Evolutionary conservation across 139 green algal genomes (phyloP).

Genomic region (Pleodorina starrii): DNA sequence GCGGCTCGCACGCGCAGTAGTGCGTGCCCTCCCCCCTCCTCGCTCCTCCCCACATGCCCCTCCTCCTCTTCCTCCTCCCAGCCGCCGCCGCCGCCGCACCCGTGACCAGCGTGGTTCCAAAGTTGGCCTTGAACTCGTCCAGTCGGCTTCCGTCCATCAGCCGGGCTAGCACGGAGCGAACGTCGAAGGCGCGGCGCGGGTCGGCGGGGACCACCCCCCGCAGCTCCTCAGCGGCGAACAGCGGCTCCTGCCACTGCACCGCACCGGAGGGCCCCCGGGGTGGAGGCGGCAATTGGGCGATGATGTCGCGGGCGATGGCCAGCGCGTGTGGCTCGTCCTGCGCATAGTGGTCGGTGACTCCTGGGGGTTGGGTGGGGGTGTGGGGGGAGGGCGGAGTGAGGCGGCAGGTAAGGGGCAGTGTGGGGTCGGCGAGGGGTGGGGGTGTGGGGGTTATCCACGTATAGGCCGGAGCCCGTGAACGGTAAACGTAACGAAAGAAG

Average conservation of each 20-base stretch:
- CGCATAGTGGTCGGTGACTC: conserved; percentile 87
- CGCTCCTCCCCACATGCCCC: no score
- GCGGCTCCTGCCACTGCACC: conserved; percentile 77
- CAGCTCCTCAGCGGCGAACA: conserved; percentile 77
- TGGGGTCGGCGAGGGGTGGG: no score
- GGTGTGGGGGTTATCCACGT: no score
- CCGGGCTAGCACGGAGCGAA: conserved; percentile 81
- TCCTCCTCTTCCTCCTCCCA: no score
- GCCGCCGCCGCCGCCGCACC: no score
- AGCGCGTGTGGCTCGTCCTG: conserved; percentile 91
- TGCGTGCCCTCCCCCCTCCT: no score
- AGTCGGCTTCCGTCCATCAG: conserved; percentile 90
- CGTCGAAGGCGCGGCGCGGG: conserved; percentile 77
- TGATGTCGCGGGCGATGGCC: conserved; percentile 79
- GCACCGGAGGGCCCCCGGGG: background rate
- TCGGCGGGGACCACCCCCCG: conserved; percentile 74
- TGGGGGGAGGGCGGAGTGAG: no score
- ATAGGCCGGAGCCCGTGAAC: no score
- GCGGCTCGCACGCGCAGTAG: no score
- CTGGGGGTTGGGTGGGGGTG: no score
- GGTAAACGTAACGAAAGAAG: no score
- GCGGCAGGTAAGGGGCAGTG: no score
- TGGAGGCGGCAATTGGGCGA: conserved; percentile 54
- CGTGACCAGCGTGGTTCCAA: conserved; percentile 93
- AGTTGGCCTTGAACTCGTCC: conserved; percentile 94